Conservation (phyloP, 805 yeast species). For the Alloascoidea africana region DNA sequence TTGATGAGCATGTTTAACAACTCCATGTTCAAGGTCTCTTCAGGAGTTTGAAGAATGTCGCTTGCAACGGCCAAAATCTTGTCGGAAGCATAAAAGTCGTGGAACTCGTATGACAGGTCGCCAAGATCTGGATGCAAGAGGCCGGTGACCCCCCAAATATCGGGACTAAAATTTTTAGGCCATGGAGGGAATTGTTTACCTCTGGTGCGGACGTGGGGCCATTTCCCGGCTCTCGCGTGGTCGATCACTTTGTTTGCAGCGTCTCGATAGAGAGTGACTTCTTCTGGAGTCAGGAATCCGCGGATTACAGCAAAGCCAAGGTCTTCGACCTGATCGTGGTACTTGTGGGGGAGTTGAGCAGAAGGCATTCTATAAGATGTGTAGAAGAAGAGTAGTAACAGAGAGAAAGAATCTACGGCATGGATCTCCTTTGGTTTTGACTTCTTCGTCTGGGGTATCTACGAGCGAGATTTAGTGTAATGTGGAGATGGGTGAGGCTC, state of each 20-base stretch:
- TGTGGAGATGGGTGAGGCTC: too few relatives aligned
- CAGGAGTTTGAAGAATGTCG: slow-evolving; percentile 26
- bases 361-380: too few relatives aligned
- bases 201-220: slow-evolving; percentile 32
- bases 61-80: slow-evolving; percentile 23
- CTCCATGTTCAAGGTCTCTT: slow-evolving; percentile 26
- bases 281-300: slow-evolving; percentile 24
- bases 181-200: slow-evolving; percentile 46
- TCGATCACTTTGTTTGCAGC: slow-evolving; percentile 24
- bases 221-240: slow-evolving; percentile 29
- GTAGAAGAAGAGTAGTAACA: too few relatives aligned
- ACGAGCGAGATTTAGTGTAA: too few relatives aligned
- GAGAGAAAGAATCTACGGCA: too few relatives aligned
- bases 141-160: slow-evolving; percentile 37
- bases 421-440: too few relatives aligned
- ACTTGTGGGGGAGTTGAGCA: too few relatives aligned
- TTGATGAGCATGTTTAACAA: slow-evolving; percentile 36
- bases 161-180: slow-evolving; percentile 33
- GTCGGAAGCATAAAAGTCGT: slow-evolving; percentile 23
- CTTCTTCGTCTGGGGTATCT: too few relatives aligned
- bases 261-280: slow-evolving; percentile 20
- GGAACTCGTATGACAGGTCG: slow-evolving; percentile 19
- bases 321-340: slow-evolving; percentile 9
- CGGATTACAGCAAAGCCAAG: slow-evolving; percentile 23
- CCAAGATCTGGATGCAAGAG: slow-evolving; percentile 30